Evolutionary conservation across 164 flowering plant genomes (phyloP).

Genomic region (Aristolochia californica): DNA sequence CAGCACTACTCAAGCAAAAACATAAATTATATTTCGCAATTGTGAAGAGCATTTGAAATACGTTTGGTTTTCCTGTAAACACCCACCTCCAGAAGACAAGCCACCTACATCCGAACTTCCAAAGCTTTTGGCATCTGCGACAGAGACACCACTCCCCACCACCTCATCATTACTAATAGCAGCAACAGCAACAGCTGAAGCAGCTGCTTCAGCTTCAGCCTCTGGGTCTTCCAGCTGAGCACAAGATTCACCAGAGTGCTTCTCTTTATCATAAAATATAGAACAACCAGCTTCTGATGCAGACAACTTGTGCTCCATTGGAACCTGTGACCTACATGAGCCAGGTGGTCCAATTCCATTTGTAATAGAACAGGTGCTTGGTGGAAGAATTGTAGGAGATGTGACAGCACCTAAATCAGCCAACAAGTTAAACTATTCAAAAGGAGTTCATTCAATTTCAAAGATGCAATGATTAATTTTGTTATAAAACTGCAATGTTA

Average conservation of each 20-base stretch:
- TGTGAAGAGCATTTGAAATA: no score
- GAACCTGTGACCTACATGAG: constrained; percentile 36
- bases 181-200: constrained; percentile 93
- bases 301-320: constrained; percentile 35
- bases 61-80: not conserved
- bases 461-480: not conserved
- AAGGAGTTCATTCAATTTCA: not conserved
- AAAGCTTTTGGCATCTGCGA: constrained; percentile 47
- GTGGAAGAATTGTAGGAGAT: constrained; percentile 71
- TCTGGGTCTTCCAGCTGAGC: constrained; percentile 54
- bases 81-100: constrained; percentile 21
- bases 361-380: constrained; percentile 42
- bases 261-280: constrained; percentile 52
- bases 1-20: not conserved
- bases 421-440: not conserved
- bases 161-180: constrained; percentile 72
- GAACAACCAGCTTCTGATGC: constrained; percentile 32
- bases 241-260: constrained; percentile 39
- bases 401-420: constrained; percentile 78
- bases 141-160: constrained; percentile 38
- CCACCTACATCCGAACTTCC: constrained; percentile 37
- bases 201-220: constrained; percentile 73
- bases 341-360: constrained; percentile 54
- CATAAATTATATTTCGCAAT: not conserved
- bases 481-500: not conserved